phyloP scores from a whole-genome alignment of 805 yeast species.

The Kazachstania taianensis region DNA sequence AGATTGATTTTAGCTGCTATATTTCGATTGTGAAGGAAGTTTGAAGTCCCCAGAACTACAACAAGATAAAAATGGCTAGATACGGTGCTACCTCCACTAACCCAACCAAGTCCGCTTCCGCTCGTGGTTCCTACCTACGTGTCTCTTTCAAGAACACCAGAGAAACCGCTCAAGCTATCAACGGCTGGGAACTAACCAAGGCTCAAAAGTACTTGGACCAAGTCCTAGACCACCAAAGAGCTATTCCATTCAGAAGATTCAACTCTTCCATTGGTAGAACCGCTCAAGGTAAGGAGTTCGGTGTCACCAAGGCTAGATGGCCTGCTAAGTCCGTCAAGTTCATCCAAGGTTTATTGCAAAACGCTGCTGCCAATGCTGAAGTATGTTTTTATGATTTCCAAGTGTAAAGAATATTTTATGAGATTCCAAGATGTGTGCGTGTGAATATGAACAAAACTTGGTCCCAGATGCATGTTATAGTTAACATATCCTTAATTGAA shows the following conservation, averaged over 20 bases:
- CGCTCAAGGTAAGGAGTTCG: conserved; percentile 99
- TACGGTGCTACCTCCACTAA: conserved; percentile 98
- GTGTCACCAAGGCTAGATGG: conserved; percentile 99
- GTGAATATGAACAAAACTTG: too few species aligned
- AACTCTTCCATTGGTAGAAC: conserved; percentile 97
- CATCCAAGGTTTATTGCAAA: conserved; percentile 86
- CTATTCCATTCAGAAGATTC: conserved; percentile 98
- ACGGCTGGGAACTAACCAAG: conserved; percentile 94
- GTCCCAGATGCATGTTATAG: too few species aligned
- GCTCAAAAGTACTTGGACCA: conserved; percentile 94
- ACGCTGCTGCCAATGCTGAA: conserved; percentile 99
- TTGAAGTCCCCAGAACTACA: background rate
- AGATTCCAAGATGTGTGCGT: too few species aligned
- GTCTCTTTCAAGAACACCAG: conserved; percentile 99
- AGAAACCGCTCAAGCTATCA: conserved; percentile 97
- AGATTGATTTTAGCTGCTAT: background rate
- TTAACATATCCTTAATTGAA: too few species aligned
- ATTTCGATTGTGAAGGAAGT: background rate
- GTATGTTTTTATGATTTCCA: too few species aligned
- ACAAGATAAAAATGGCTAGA: conserved; percentile 76
- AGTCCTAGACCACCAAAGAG: conserved; percentile 97
- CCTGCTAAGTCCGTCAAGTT: conserved; percentile 97
- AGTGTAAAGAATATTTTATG: too few species aligned
- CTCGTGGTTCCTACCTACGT: conserved; percentile 99
- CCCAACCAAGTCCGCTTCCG: conserved; percentile 99